Evolutionary conservation across 352 stramenopile species (phyloP), one percentile per base, ranked within the genome.

Genomic region (Pelagophyceae sp.): DNA sequence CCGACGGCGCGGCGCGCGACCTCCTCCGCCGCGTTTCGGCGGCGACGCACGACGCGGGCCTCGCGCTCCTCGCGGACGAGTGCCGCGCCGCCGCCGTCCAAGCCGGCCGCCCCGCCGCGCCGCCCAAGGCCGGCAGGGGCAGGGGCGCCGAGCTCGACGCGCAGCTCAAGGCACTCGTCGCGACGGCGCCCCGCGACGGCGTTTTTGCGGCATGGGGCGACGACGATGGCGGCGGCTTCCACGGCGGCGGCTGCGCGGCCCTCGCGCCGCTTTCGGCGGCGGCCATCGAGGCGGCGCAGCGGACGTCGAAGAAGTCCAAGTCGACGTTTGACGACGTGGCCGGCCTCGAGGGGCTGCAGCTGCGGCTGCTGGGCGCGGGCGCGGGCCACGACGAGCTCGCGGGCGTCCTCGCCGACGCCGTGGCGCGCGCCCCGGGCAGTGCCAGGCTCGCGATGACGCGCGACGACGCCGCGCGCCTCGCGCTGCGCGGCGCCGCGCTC

Each of bases 231-330:
- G 29, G 20, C 15, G 61, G 38, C 61, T 17, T 32, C 5, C 11
- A 11, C 5, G 5, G 15, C 11, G 11, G 60, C 60, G 11, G 25
- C 60, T 33, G 23, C 64, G 35, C 11, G 11, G 64, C 5, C 64
- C 33, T 74, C 67, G 67, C 67, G 5, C 33, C 67, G 15, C 5
- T 54, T 3, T 33, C 35, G 15, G 31, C 15, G 35, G 2, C 6
- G 35, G 31, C 11, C 67, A 31, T 74, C 67, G 67, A 74, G 38
- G 67, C 67, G 20, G 58, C 67, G 35, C 33, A 60, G 67, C 67
- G 67, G 5, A 74, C 67, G 63, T 15, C 5, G 5, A 72, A 72
- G 35, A 6, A n/a, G 5, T 2, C 17, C 15, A 67, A 67, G 31
- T n/a, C 58, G 31, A 54, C 11, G 11, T 67, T 74, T 3, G 67